Base-by-base conservation (phyloP, 345 rosid species). In the Raphanus sativus region DNA sequence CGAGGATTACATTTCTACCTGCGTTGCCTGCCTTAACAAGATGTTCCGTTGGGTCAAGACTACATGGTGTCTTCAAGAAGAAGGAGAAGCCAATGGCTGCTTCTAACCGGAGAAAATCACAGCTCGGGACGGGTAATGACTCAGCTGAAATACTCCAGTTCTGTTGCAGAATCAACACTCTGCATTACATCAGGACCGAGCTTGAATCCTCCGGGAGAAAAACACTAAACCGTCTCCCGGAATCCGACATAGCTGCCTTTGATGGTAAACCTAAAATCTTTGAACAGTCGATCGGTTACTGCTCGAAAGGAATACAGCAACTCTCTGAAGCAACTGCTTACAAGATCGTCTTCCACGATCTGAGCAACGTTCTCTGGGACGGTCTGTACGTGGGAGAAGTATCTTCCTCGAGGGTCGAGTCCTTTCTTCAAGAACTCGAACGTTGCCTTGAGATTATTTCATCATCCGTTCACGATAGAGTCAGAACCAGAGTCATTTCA, bases 341-440 rank as follows among this genome's bases (percentile, higher is more conserved):
- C 79, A 91, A 87, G 81, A 82, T 92, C 9, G 75, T 95, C 65
- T 95, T 91, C 82, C 93, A 88, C 61, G 97, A 95, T 72, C 78
- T 92, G 48, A 89, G 90, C 79, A 86, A 86, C 77, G 90, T 84
- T 71, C 86, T 95, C 5, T 95, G 91, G 93, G 97, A 92, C 29
- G 89, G 96, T 61, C 81, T 92, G 36, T 92, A 91, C 50, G 80
- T 85, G 0, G 96, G 97, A 58, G 95, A 90, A 59, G 90, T 84
- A 54, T 85, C 95, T 29, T 87, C 91, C 65, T 87, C 97, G 11
- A 86, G 98, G 84, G 87, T 92, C 5, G 98, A 92, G 63, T 86
- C 84, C 34, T 89, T 91, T 83, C 90, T 91, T 73, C 88, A 84
- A 81, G 97, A 93, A 73, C 93, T 95, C 11, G 98, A 95, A 76